Evolutionary conservation across 352 stramenopile species (phyloP), one percentile per base, ranked within the genome.

Genomic region (Plasmopara halstedii): DNA sequence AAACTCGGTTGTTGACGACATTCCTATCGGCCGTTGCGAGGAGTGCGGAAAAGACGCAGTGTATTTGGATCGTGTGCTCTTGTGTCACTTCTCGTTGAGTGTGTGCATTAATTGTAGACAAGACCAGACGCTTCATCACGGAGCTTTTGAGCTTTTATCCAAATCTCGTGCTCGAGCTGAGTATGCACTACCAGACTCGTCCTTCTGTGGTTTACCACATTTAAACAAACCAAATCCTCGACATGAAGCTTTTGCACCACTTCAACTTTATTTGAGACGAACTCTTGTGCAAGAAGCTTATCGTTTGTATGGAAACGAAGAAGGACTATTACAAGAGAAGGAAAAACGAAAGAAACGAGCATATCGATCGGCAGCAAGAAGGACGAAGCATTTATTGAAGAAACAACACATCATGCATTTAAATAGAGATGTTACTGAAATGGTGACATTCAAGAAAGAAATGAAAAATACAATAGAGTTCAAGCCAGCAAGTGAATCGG

Each of bases 21-120:
- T 73, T 3, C 59, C 57, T 9, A 31, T 59, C 3, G 74, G 74
- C 8, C 37, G 44, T 15, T 88, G 76, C 46, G 46, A 33, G 9
- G 76, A 88, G 38, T 88, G 76, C 54, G 36, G 49, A 13, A 52
- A 73, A 10, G 58, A 78, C n/a, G 59, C 51, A 4, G 31, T 73
- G 33, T 62, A 75, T 14, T 43, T 88, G 32, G 76, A 88, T 42
- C 48, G 46, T 8, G 18, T 80, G 9, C 42, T 88, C 17, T 40
- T 69, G 21, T 51, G 73, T 31, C 55, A 81, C 42, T 88, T 88
- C 43, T 53, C 62, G 11, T 38, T 88, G 25, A 42, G 39, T 3
- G 73, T 88, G 42, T 88, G 76, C n/a, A 21, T 84, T 27, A 53
- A 40, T 2, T 88, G 76, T 56, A 84, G 79, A 38, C 76, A 88